A percentile compares a stretch with the other conserved stretches of the same genome.
phyloP scores from a whole-genome alignment of 441 rosid genomes.

The Sinapis alba region DNA sequence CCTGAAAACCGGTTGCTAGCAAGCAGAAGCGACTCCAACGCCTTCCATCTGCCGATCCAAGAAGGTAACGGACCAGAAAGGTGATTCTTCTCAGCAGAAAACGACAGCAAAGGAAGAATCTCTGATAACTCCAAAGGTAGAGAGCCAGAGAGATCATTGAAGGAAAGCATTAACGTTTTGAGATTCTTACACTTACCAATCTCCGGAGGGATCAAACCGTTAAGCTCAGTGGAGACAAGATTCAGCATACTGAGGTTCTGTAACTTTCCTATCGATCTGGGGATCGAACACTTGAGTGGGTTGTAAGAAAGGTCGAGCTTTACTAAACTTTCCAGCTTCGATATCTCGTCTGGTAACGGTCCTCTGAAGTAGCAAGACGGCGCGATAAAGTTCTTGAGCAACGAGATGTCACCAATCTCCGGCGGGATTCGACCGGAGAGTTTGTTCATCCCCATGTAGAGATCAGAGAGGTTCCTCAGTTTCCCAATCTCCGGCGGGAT shows the following conservation, averaged over 20 bases:
- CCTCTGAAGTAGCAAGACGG: constrained; percentile 67
- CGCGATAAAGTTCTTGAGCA: constrained; percentile 55
- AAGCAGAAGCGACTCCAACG: constrained; percentile 64
- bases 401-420: constrained; percentile 63
- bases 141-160: constrained; percentile 70
- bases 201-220: constrained; percentile 75
- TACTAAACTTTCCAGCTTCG: constrained; percentile 47
- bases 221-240: constrained; percentile 61
- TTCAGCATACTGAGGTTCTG: constrained; percentile 55
- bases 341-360: constrained; percentile 66
- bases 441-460: constrained; percentile 70
- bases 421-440: constrained; percentile 73
- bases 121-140: constrained; percentile 67
- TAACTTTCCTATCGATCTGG: constrained; percentile 63
- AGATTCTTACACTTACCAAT: constrained; percentile 69
- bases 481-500: constrained; percentile 69
- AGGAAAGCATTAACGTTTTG: constrained; percentile 68
- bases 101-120: constrained; percentile 70
- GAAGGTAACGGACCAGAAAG: constrained; percentile 75
- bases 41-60: constrained; percentile 79
- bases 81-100: constrained; percentile 76
- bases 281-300: constrained; percentile 73
- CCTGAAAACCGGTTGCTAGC: constrained; percentile 64
- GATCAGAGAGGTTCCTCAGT: constrained; percentile 57
- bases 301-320: constrained; percentile 83